Conservation (phyloP, 306 rosid genomes). For the Fragaria iinumae region DNA sequence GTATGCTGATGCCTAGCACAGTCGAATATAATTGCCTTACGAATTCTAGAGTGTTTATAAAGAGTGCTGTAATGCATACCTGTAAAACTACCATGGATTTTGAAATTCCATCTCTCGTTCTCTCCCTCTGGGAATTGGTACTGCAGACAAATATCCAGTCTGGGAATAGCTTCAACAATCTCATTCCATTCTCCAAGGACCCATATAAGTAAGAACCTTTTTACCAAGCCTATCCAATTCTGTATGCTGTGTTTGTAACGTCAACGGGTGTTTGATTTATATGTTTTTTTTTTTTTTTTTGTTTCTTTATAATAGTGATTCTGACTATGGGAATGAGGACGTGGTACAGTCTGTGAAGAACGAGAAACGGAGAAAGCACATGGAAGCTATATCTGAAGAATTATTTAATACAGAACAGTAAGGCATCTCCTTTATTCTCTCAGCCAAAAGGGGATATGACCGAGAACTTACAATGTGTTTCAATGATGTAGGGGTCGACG, state of each 20-base stretch:
- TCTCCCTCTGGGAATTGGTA: conserved; percentile 21
- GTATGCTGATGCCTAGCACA: neutral
- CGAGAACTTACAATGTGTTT: conserved; percentile 23
- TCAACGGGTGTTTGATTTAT: conserved; percentile 18
- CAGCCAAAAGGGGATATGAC: conserved; percentile 4
- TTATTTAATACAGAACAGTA: conserved; percentile 73
- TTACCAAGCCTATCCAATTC: conserved; percentile 13
- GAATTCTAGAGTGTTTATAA: neutral
- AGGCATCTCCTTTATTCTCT: conserved; percentile 4
- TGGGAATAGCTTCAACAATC: conserved; percentile 76
- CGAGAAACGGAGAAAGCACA: conserved; percentile 73
- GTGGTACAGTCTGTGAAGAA: conserved; percentile 48
- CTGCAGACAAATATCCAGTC: conserved; percentile 59
- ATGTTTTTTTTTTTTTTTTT: neutral
- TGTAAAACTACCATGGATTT: neutral
- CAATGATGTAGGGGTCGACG: conserved; percentile 41
- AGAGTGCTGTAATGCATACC: neutral
- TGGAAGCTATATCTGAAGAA: conserved; percentile 84
- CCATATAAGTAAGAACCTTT: conserved; percentile 67
- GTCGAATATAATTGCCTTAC: neutral
- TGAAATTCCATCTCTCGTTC: conserved; percentile 9
- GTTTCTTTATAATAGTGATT: conserved; percentile 45
- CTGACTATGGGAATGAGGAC: conserved; percentile 61
- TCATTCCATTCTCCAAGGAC: conserved; percentile 73
- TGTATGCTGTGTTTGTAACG: conserved; percentile 10